phyloP scores from a whole-genome alignment of 2,329 filamentous ascomycete species.

The Monosporascus ibericus region DNA sequence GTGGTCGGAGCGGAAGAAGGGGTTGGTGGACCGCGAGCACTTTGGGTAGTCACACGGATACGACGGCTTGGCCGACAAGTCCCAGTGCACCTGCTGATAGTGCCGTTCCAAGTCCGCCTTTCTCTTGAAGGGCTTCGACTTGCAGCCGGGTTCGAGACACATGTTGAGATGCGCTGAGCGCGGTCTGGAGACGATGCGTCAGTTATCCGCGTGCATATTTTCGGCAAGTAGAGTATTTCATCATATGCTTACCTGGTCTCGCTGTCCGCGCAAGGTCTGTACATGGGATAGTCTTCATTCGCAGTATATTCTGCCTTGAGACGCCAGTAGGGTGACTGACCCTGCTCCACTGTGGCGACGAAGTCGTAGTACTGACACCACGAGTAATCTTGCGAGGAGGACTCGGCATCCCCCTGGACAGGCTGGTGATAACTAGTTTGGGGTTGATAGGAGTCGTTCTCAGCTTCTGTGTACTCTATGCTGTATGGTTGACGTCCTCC shows the following conservation, averaged over 20 bases:
- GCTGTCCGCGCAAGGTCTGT: slow-evolving; percentile 1
- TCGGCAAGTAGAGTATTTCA: too few species aligned
- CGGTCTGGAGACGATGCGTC: neutral
- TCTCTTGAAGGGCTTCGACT: slow-evolving; percentile 41
- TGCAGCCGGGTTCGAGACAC: slow-evolving; percentile 28
- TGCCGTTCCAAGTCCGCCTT: slow-evolving; percentile 51
- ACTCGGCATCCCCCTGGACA: slow-evolving; percentile 2
- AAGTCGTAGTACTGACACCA: slow-evolving; percentile 16
- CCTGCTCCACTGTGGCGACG: slow-evolving; percentile 9
- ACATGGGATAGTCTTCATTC: slow-evolving; percentile 5
- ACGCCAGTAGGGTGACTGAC: slow-evolving; percentile 16
- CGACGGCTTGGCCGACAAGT: slow-evolving; percentile 33
- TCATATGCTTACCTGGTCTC: slow-evolving; percentile 6
- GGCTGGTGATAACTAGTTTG: neutral
- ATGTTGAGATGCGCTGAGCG: slow-evolving; percentile 7
- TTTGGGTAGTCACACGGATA: slow-evolving; percentile 47
- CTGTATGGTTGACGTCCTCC: neutral
- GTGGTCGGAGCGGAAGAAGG: slow-evolving; percentile 51
- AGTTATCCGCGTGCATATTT: neutral
- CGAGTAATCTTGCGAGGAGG: slow-evolving; percentile 1
- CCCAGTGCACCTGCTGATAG: slow-evolving; percentile 41
- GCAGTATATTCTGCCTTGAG: slow-evolving; percentile 9
- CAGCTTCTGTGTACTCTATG: neutral
- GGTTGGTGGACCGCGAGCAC: slow-evolving; percentile 37
- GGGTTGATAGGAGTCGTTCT: neutral